phyloP scores from a whole-genome alignment of 2,329 filamentous ascomycete species.

The Cephalotrichum gorgonifer region DNA sequence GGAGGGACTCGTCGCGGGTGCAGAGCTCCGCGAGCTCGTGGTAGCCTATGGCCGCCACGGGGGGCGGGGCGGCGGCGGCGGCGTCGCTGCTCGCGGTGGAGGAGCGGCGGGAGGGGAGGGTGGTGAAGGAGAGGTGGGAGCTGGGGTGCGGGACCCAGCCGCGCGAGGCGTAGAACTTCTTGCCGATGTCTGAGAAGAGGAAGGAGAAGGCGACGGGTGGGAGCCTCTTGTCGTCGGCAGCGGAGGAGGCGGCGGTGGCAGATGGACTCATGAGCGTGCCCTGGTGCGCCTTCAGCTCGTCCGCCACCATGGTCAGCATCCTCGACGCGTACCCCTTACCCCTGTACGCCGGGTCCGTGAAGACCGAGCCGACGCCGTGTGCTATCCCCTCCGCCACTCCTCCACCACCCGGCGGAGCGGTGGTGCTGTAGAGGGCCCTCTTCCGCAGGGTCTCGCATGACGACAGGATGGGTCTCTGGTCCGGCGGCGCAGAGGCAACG shows the following conservation, averaged over 20 bases:
- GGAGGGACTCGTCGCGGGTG: constrained; percentile 49
- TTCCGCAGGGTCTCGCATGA: constrained; percentile 57
- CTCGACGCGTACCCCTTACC: constrained; percentile 66
- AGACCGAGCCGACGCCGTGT: constrained; percentile 76
- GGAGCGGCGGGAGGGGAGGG: constrained; percentile 13
- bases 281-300: constrained; percentile 26
- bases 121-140: constrained; percentile 56
- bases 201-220: constrained; percentile 54
- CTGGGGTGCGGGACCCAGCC: constrained; percentile 72
- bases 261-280: constrained; percentile 7
- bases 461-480: constrained; percentile 44
- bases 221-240: constrained; percentile 14
- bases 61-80: constrained; percentile 13
- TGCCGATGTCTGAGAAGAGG: constrained; percentile 79
- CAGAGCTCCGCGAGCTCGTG: constrained; percentile 53
- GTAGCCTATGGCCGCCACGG: constrained; percentile 36
- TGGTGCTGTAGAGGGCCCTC: constrained; percentile 28
- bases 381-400: constrained; percentile 24
- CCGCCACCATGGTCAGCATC: constrained; percentile 60
- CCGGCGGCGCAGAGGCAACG: constrained; percentile 23
- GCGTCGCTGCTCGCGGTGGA: constrained; percentile 17
- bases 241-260: constrained; percentile 3
- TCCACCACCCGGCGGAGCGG: background rate
- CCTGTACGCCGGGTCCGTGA: constrained; percentile 55
- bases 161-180: constrained; percentile 64